Evolutionary conservation across 1,139 yeast genomes (phyloP), one percentile per base, ranked within the genome.

Genomic region (Eremothecium coryli): DNA sequence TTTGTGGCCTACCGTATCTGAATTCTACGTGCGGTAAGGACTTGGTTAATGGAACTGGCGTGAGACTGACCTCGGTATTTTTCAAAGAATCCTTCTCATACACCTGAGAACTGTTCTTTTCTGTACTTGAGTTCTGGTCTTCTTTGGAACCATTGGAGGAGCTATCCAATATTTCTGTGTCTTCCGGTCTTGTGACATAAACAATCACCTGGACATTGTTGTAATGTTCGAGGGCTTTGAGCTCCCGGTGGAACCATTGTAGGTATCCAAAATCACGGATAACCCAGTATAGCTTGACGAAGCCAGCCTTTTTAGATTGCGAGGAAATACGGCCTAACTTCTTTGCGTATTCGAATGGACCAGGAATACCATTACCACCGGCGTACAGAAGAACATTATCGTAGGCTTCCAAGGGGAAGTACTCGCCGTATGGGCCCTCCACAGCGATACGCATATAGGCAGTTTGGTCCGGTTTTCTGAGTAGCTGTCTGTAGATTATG

Each of bases 291-390:
- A 73, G 51, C 50, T 68, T 68, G 34, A 69, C 51, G 28, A 48
- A 46, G 30, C 49, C 49, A 12, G 38, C 36, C 36, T 33, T 44
- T 39, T 38, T 52, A 36, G 37, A 35, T 13, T 26, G 27, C 4
- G 17, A 22, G 5, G 12, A 20, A 9, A 13, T 20, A 24, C 39
- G 32, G 3, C 48, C 46, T 12, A 57, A 41, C 22, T 52, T 52
- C 30, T 49, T 29, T 18, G 59, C 61, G 36, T 61, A 58, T 18
- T 56, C 50, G 38, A 49, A 58, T 17, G 59, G 57, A 36, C 79
- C 77, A 10, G 93, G 80, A 43, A 82, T 68, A 50, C 93, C 93
- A 40, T 78, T 76, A 39, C 88, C 86, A 43, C 85, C 79, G 1
- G 78, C 74, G 37, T 78, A 46, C 37, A 79, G 62, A 15, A 76